Percentiles rank a stretch among this genome's conserved stretches.
phyloP scores from a whole-genome alignment of 768 basidiomycete species.

The Gloeostereum incarnatum region DNA sequence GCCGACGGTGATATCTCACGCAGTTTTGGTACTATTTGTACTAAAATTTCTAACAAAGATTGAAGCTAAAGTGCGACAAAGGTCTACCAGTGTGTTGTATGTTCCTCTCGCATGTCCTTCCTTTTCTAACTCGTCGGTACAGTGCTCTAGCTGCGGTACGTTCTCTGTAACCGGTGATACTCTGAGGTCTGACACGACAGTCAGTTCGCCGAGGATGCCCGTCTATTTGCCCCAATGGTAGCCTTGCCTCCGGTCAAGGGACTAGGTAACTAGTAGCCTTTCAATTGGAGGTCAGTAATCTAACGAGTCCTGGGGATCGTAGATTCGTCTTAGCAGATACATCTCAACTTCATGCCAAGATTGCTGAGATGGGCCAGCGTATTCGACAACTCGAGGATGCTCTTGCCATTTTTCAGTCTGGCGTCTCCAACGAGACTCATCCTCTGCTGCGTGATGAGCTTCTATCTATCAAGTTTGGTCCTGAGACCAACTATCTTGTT shows the following conservation, averaged over 20 bases:
- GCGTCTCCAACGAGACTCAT: slow-evolving; percentile 54
- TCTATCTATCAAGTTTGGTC: slow-evolving; percentile 50
- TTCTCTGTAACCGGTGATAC: too few relatives aligned
- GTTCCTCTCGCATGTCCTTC: too few relatives aligned
- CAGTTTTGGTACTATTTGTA: slow-evolving; percentile 1
- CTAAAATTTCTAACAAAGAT: slow-evolving; percentile 19
- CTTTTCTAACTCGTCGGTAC: too few relatives aligned
- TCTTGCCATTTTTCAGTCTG: slow-evolving; percentile 57
- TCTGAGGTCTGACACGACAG: too few relatives aligned
- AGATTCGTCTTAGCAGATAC: slow-evolving; percentile 57
- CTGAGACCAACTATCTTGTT: slow-evolving; percentile 30
- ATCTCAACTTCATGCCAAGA: slow-evolving; percentile 50
- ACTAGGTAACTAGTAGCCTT: slow-evolving; percentile 30
- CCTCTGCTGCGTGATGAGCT: slow-evolving; percentile 62
- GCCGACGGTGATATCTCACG: slow-evolving; percentile 33
- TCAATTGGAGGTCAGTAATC: neutral
- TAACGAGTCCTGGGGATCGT: neutral
- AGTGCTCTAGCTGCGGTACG: too few relatives aligned
- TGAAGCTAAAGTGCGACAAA: slow-evolving; percentile 61
- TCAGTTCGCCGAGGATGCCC: slow-evolving; percentile 53
- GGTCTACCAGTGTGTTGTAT: too few relatives aligned
- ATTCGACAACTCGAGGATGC: slow-evolving; percentile 60
- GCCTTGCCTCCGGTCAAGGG: slow-evolving; percentile 47
- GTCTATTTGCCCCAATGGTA: slow-evolving; percentile 56
- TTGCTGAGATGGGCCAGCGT: slow-evolving; percentile 55